These are phyloP conservation scores for Aspergillus ibericus DNA, from an alignment of 2,329 filamentous ascomycete genomes.

Conservation along the genomic window DNA sequence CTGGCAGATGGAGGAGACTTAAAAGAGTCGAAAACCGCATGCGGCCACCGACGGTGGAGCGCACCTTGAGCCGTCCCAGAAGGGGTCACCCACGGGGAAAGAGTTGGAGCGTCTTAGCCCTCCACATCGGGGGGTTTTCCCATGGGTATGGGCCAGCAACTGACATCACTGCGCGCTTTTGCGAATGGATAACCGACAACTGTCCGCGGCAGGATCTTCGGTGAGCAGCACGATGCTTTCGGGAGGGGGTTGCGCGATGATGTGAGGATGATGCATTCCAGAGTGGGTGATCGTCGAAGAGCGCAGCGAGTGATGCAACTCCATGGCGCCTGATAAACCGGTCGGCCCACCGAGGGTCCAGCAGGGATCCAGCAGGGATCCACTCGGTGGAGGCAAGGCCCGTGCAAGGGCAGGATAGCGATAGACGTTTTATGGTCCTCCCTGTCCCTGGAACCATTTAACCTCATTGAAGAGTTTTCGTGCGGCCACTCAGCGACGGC, in stretches of 20 bases:
- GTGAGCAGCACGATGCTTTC: slow-evolving; percentile 3
- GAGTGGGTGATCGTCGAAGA: slow-evolving; percentile 1
- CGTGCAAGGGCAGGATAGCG: background rate
- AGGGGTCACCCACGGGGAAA: slow-evolving; percentile 5
- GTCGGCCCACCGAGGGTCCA: background rate
- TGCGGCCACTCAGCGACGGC: background rate
- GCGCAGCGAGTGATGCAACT: slow-evolving; percentile 5
- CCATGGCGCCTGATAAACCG: background rate
- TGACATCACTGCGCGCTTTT: slow-evolving; percentile 4
- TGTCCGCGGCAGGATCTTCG: background rate
- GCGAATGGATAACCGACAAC: background rate
- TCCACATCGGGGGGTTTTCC: background rate
- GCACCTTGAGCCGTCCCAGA: background rate
- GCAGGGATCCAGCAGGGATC: background rate
- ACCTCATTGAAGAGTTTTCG: slow-evolving; percentile 6
- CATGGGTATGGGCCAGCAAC: background rate
- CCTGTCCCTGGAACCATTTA: background rate
- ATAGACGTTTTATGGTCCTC: background rate
- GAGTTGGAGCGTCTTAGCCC: slow-evolving; percentile 1
- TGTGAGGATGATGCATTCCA: slow-evolving; percentile 9
- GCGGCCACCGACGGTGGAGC: slow-evolving; percentile 1
- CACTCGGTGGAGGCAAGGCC: slow-evolving; percentile 2
- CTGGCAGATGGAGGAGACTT: slow-evolving; percentile 1
- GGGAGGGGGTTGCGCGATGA: background rate
- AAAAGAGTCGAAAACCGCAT: slow-evolving; percentile 1